Percentiles rank a stretch among this genome's conserved stretches.
Evolutionary conservation across 164 flowering plant species (phyloP).

Genomic region (Chloranthus sessilifolius): DNA sequence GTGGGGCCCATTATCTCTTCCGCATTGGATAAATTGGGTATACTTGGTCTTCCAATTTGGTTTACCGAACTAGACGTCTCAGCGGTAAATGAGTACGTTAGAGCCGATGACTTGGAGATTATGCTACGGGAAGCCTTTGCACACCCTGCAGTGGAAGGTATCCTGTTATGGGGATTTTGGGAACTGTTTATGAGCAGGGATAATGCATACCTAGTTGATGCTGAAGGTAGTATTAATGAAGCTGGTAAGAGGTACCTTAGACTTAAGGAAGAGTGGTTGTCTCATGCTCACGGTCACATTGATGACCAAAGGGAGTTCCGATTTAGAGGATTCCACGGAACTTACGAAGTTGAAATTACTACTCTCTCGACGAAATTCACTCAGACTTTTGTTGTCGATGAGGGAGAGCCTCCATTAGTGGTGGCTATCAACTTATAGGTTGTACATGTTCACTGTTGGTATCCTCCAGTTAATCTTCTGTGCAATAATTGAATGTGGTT

Average conservation of each 20-base stretch:
- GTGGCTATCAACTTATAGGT: constrained; percentile 46
- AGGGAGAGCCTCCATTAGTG: constrained; percentile 50
- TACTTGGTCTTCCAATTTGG: constrained; percentile 92
- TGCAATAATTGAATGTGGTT: not conserved
- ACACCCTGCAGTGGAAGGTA: constrained; percentile 86
- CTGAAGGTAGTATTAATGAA: constrained; percentile 82
- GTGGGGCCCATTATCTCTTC: constrained; percentile 72
- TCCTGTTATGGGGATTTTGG: constrained; percentile 98
- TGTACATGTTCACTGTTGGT: not conserved
- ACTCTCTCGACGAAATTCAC: constrained; percentile 26
- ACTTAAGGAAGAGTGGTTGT: constrained; percentile 74
- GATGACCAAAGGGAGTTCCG: constrained; percentile 50
- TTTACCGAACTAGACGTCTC: constrained; percentile 92
- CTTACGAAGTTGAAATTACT: constrained; percentile 45
- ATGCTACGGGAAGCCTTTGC: constrained; percentile 91
- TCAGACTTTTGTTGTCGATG: constrained; percentile 69
- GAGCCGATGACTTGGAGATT: constrained; percentile 93
- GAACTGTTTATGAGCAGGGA: constrained; percentile 90
- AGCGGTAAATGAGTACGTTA: constrained; percentile 63
- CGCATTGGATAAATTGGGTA: constrained; percentile 73
- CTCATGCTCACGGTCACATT: constrained; percentile 52
- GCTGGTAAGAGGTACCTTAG: constrained; percentile 66
- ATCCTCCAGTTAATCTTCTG: not conserved
- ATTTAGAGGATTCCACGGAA: constrained; percentile 83
- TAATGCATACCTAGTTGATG: constrained; percentile 70